Conservation (phyloP, 805 yeast species). For the Ogataea nakhonphanomensis region DNA sequence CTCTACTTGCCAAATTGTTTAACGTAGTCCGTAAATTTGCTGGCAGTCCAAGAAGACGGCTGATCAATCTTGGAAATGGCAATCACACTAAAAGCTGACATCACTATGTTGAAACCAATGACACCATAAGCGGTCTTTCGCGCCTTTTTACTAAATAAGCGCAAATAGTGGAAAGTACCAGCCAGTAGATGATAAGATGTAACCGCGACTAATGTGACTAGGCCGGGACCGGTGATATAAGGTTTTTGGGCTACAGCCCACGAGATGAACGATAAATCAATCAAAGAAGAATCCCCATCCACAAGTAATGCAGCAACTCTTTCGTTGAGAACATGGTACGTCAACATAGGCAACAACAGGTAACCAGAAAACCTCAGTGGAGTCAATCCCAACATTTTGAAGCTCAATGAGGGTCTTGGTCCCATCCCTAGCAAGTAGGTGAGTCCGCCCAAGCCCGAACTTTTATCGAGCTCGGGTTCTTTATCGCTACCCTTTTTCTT, state of each 20-base stretch:
- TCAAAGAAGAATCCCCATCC: conserved; percentile 62
- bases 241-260: conserved; percentile 30
- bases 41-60: conserved; percentile 23
- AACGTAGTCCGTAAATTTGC: conserved; percentile 20
- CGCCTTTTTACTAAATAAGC: conserved; percentile 37
- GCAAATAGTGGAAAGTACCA: conserved; percentile 49
- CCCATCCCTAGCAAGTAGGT: conserved; percentile 55
- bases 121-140: conserved; percentile 43
- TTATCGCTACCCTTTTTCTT: conserved; percentile 10
- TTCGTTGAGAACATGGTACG: conserved; percentile 45
- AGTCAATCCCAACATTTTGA: conserved; percentile 44
- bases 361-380: conserved; percentile 64
- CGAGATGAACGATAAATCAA: conserved; percentile 51
- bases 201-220: conserved; percentile 36
- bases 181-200: conserved; percentile 51
- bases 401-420: conserved; percentile 43
- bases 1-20: neutral
- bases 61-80: conserved; percentile 21
- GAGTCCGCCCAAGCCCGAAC: conserved; percentile 62
- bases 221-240: conserved; percentile 19
- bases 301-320: conserved; percentile 48
- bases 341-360: conserved; percentile 41
- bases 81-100: conserved; percentile 38
- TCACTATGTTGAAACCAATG: conserved; percentile 35
- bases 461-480: conserved; percentile 32